A percentile compares a stretch with the other conserved stretches of the same genome.
These are phyloP conservation scores for Bathelium albidoporum DNA, from an alignment of 495 filamentous ascomycete genomes.

Conservation along the genomic window DNA sequence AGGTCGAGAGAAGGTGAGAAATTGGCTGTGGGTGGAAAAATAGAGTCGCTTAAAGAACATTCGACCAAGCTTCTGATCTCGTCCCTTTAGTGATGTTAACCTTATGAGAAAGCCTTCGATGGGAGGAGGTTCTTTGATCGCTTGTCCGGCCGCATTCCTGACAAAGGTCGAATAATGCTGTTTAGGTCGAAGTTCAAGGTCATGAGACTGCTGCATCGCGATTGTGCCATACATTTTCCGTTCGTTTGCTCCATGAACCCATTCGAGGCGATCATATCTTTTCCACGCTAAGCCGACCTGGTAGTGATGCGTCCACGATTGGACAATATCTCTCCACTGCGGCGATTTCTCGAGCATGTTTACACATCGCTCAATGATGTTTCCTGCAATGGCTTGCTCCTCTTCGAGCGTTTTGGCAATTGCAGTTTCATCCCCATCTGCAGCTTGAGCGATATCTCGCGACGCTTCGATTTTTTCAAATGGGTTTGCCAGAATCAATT, in stretches of 20 bases:
- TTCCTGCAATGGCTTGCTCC: slow-evolving; percentile 44
- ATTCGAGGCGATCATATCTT: slow-evolving; percentile 65
- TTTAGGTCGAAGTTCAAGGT: slow-evolving; percentile 63
- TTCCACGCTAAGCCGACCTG: slow-evolving; percentile 68
- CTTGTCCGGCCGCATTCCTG: slow-evolving; percentile 31
- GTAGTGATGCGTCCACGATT: slow-evolving; percentile 48
- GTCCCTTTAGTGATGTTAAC: slow-evolving; percentile 55
- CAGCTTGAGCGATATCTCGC: slow-evolving; percentile 29
- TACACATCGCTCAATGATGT: slow-evolving; percentile 49
- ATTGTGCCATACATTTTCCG: slow-evolving; percentile 66
- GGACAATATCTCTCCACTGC: slow-evolving; percentile 55
- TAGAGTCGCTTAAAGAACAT: slow-evolving; percentile 64
- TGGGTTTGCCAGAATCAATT: slow-evolving; percentile 51
- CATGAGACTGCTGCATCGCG: slow-evolving; percentile 63
- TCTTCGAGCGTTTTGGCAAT: slow-evolving; percentile 39
- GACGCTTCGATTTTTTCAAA: slow-evolving; percentile 47
- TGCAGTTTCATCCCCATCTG: slow-evolving; percentile 37
- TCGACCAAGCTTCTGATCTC: slow-evolving; percentile 48
- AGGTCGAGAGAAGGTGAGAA: slow-evolving; percentile 55
- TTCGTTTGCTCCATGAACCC: slow-evolving; percentile 61
- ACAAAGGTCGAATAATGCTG: slow-evolving; percentile 55
- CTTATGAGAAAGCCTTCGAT: slow-evolving; percentile 65
- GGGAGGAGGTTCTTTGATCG: slow-evolving; percentile 49
- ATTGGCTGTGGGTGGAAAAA: slow-evolving; percentile 60
- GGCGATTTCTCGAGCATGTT: slow-evolving; percentile 46